These are phyloP conservation scores for Leishmania braziliensis DNA, from an alignment of 208 protist genomes.

Conservation along the genomic window DNA sequence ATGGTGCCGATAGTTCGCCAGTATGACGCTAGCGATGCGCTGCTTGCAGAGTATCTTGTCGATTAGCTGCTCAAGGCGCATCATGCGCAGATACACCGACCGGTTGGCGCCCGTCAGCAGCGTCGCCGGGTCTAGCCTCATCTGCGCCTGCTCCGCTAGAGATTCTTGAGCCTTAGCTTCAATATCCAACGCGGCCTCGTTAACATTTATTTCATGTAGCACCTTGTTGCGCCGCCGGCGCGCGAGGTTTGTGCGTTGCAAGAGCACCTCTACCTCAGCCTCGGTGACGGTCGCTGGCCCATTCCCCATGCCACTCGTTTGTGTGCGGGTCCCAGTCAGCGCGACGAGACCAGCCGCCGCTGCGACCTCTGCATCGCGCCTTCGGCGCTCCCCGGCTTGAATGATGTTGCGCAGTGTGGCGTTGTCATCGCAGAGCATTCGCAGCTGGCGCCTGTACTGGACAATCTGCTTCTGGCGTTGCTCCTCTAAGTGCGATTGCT, in stretches of 20 bases:
- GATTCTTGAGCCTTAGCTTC: background rate
- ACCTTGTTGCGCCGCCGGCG: slow-evolving; percentile 50
- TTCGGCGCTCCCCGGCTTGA: slow-evolving; percentile 30
- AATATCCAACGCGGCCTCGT: background rate
- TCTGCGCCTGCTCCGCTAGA: background rate
- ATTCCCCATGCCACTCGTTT: slow-evolving; percentile 12
- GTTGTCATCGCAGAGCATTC: slow-evolving; percentile 61
- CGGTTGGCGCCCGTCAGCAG: slow-evolving; percentile 38
- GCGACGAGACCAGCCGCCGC: background rate
- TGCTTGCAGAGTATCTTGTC: slow-evolving; percentile 91
- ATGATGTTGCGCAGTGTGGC: slow-evolving; percentile 68
- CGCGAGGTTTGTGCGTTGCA: slow-evolving; percentile 49
- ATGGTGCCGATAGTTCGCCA: slow-evolving; percentile 88
- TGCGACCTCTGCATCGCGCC: slow-evolving; percentile 20
- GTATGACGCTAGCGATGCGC: slow-evolving; percentile 75
- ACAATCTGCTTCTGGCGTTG: slow-evolving; percentile 39
- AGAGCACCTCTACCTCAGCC: slow-evolving; percentile 55
- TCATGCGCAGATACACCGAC: slow-evolving; percentile 77
- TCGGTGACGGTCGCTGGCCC: slow-evolving; percentile 49
- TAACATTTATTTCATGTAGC: slow-evolving; percentile 42
- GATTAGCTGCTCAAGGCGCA: slow-evolving; percentile 89
- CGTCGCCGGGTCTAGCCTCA: background rate
- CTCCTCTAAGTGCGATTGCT: slow-evolving; percentile 37
- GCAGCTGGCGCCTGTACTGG: slow-evolving; percentile 54
- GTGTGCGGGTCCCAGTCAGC: slow-evolving; percentile 1